These are phyloP conservation scores for Saussurea involucrata DNA, from an alignment of 129 eudicot species.

Conservation along the genomic window DNA sequence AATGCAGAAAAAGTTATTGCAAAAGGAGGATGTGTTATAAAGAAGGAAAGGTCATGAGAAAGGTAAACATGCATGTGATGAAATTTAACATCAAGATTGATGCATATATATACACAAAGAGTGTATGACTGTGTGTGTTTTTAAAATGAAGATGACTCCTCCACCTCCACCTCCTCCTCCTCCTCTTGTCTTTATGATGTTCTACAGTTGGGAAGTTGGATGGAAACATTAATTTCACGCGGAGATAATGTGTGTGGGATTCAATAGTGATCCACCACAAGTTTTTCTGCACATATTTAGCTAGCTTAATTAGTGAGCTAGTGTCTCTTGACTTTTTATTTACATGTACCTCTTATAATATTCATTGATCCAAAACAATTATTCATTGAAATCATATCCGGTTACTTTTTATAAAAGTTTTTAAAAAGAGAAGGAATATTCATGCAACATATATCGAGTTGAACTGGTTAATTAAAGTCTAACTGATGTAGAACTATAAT, in stretches of 20 bases:
- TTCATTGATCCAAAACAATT: background rate
- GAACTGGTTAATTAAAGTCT: background rate
- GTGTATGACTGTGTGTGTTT: background rate
- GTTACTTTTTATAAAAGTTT: too few species aligned
- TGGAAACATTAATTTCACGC: slow-evolving; percentile 29
- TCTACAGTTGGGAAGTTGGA: slow-evolving; percentile 34
- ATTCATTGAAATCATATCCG: background rate
- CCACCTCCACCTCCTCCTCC: too few species aligned
- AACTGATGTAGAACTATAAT: too few species aligned
- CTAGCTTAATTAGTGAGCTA: background rate
- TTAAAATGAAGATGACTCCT: background rate
- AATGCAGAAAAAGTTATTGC: slow-evolving; percentile 12
- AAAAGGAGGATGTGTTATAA: slow-evolving; percentile 16
- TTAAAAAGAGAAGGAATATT: too few species aligned
- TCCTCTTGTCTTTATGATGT: slow-evolving; percentile 26
- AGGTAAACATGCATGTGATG: slow-evolving; percentile 20
- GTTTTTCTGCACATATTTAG: background rate
- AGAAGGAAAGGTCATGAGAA: slow-evolving; percentile 15
- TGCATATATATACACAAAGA: slow-evolving; percentile 28
- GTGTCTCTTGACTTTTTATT: background rate
- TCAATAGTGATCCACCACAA: slow-evolving; percentile 10
- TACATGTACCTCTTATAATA: too few species aligned
- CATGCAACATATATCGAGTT: background rate
- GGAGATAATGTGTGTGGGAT: slow-evolving; percentile 8
- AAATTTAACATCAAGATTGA: slow-evolving; percentile 15